Evolutionary conservation across 2,329 filamentous ascomycete genomes (phyloP), one percentile per base, ranked within the genome.

Genomic region (Ilyonectria destructans): DNA sequence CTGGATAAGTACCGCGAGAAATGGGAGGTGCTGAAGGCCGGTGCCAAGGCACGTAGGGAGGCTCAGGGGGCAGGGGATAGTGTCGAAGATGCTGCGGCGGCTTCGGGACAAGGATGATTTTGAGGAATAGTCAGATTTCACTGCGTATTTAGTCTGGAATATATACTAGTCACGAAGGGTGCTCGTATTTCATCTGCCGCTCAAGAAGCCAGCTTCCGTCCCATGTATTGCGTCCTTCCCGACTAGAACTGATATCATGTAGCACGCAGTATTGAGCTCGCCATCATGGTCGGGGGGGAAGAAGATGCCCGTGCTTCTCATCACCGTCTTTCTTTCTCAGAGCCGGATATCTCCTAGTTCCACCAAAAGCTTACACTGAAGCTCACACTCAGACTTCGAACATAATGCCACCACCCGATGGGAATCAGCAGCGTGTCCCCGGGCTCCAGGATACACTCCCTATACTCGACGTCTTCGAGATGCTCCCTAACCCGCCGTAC

Each of bases 361-460:
- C 94, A 99, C 96, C 96, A 99, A 78, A 98, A 98, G 78, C 95
- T 98, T 13, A 98, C 95, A 73, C 95, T 98, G 77, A 97, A 95
- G 77, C 96, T 97, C 21, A 93, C 89, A 64, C 90, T 94, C 76
- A 98, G 79, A 57, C 94, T 94, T 67, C 93, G 87, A 4, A 98
- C 93, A 80, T 98, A 98, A 84, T 99, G 96, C 96, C 96, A 99
- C 96, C 96, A 99, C 0, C 96, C 96, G 6, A 94, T 87, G 0
- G 96, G 96, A 60, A 99, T 93, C 78, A 97, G 96, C 60, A 99
- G 79, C 71, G 91, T 92, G 60, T 99, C 95, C 0, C 96, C 96
- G 1, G 93, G 92, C 33, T 87, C 89, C 6, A 99, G 82, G 1
- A 98, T 87, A 63, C 91, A 91, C 77, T 99, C 96, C 37, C 93